Conservation (phyloP, 306 rosid species). For the Echinosophora koreensis region DNA sequence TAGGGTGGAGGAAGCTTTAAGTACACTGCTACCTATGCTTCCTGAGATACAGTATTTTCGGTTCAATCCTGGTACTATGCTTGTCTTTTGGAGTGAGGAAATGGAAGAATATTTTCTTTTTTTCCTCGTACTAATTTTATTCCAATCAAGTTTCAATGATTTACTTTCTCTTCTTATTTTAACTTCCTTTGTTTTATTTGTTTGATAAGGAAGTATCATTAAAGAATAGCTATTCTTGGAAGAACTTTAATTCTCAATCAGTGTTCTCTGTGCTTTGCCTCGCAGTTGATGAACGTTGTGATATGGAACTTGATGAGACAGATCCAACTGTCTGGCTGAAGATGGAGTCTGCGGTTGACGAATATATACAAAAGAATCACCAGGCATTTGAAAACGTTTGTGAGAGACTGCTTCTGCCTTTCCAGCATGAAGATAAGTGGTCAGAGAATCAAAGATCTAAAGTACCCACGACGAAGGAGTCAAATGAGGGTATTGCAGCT, state of each 20-base stretch:
- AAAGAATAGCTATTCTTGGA: slow-evolving; percentile 38
- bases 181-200: slow-evolving; percentile 30
- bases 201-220: slow-evolving; percentile 30
- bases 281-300: slow-evolving; percentile 98
- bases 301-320: slow-evolving; percentile 98
- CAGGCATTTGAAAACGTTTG: slow-evolving; percentile 77
- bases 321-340: slow-evolving; percentile 94
- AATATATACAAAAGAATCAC: slow-evolving; percentile 75
- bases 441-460: slow-evolving; percentile 71
- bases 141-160: slow-evolving; percentile 40
- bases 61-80: slow-evolving; percentile 86
- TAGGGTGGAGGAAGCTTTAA: slow-evolving; percentile 94
- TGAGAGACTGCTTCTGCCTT: slow-evolving; percentile 86
- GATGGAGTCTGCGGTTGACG: slow-evolving; percentile 87
- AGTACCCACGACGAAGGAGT: slow-evolving; percentile 56
- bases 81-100: slow-evolving; percentile 37
- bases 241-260: slow-evolving; percentile 46
- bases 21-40: slow-evolving; percentile 94
- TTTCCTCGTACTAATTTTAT: slow-evolving; percentile 32
- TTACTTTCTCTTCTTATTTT: slow-evolving; percentile 33
- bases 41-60: slow-evolving; percentile 96
- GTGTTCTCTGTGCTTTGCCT: slow-evolving; percentile 47
- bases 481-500: slow-evolving; percentile 66
- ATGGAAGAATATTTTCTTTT: slow-evolving; percentile 32
- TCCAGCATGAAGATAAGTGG: slow-evolving; percentile 79